phyloP scores from a whole-genome alignment of 2,329 filamentous ascomycete genomes.

The Pseudopithomyces maydicus region DNA sequence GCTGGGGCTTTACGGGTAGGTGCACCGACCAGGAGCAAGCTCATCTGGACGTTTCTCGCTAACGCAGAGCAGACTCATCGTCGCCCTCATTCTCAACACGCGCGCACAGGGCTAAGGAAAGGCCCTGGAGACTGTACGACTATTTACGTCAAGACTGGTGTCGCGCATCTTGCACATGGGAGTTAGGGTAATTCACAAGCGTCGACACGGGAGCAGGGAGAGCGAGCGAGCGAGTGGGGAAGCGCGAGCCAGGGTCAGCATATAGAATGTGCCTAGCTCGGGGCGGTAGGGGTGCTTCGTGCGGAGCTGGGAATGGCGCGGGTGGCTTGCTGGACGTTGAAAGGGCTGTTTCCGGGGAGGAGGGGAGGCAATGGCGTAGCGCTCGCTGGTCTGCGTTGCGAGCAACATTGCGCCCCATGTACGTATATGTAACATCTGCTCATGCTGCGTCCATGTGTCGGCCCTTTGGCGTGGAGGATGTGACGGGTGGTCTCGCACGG shows the following conservation, averaged over 20 bases:
- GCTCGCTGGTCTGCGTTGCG: too few species aligned
- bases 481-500: too few species aligned
- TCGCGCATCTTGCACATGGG: slow-evolving; percentile 27
- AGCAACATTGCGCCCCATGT: too few species aligned
- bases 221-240: neutral
- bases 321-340: too few species aligned
- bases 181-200: slow-evolving; percentile 22
- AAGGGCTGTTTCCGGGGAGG: too few species aligned
- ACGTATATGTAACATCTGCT: too few species aligned
- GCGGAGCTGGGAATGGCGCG: neutral
- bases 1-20: slow-evolving; percentile 92
- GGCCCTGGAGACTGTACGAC: slow-evolving; percentile 31
- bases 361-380: too few species aligned
- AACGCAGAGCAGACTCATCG: slow-evolving; percentile 71
- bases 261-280: too few species aligned
- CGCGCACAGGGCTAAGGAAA: slow-evolving; percentile 66
- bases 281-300: too few species aligned
- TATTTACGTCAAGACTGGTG: slow-evolving; percentile 28
- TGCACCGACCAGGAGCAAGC: neutral
- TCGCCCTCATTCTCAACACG: slow-evolving; percentile 90
- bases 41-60: slow-evolving; percentile 9
- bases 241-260: too few species aligned
- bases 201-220: neutral
- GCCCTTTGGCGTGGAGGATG: too few species aligned
- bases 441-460: too few species aligned